A percentile compares a stretch with the other conserved stretches of the same genome.
Conservation (phyloP, 352 stramenopile genomes). For the Peronospora destructor region DNA sequence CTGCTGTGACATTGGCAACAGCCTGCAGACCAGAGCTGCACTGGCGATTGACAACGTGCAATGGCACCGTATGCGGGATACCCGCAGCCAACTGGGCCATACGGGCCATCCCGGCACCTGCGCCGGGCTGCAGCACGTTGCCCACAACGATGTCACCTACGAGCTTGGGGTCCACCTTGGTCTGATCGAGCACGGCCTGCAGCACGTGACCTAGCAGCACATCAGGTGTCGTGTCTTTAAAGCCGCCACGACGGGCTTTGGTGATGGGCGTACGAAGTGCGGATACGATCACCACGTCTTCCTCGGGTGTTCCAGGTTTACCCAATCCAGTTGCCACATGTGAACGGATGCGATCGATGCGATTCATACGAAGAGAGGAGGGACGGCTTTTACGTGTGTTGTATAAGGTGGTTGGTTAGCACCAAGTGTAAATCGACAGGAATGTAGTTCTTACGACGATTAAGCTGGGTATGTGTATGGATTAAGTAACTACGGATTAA, state of each 20-base stretch:
- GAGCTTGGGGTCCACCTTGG: slow-evolving; percentile 68
- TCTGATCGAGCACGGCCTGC: slow-evolving; percentile 71
- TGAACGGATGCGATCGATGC: slow-evolving; percentile 65
- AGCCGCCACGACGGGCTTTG: slow-evolving; percentile 80
- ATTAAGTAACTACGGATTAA: too few species aligned
- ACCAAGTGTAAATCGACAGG: too few species aligned
- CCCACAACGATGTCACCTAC: slow-evolving; percentile 80
- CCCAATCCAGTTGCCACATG: slow-evolving; percentile 42
- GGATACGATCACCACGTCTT: slow-evolving; percentile 83
- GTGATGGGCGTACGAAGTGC: slow-evolving; percentile 82
- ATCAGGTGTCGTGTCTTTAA: slow-evolving; percentile 90
- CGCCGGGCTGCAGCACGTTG: slow-evolving; percentile 82
- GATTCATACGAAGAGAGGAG: slow-evolving; percentile 34
- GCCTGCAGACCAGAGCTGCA: slow-evolving; percentile 85
- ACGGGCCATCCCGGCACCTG: slow-evolving; percentile 66
- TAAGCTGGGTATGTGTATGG: too few species aligned
- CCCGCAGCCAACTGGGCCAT: slow-evolving; percentile 73
- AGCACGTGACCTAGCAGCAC: slow-evolving; percentile 84
- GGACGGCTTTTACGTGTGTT: too few species aligned
- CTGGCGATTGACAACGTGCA: slow-evolving; percentile 81
- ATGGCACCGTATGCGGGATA: slow-evolving; percentile 69
- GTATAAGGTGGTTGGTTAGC: too few species aligned
- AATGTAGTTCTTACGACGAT: too few species aligned
- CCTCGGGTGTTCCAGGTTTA: slow-evolving; percentile 27
- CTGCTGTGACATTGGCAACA: slow-evolving; percentile 59